Percentiles rank a stretch among this genome's conserved stretches.
These are phyloP conservation scores for Sphaerulina musiva DNA, from an alignment of 2,329 filamentous ascomycete genomes.

Conservation along the genomic window DNA sequence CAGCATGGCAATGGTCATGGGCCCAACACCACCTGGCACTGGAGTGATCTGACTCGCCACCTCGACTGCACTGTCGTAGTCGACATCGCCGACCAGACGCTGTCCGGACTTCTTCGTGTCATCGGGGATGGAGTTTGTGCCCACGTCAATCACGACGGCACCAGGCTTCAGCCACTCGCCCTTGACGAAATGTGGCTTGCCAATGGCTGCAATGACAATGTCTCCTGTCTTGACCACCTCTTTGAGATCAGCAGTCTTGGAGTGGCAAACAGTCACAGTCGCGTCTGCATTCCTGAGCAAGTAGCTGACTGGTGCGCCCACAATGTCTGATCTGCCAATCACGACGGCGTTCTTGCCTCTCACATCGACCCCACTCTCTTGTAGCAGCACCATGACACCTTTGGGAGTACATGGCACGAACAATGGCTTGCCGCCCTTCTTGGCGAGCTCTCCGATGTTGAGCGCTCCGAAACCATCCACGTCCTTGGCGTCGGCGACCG, in stretches of 20 bases:
- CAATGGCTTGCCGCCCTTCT: conserved; percentile 80
- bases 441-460: conserved; percentile 95
- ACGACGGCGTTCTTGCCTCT: conserved; percentile 91
- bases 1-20: conserved; percentile 98
- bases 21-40: conserved; percentile 91
- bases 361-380: conserved; percentile 75
- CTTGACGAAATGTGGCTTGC: conserved; percentile 78
- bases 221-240: conserved; percentile 76
- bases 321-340: conserved; percentile 90
- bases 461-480: conserved; percentile 91
- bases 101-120: conserved; percentile 84
- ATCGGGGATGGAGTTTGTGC: conserved; percentile 92
- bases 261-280: conserved; percentile 94
- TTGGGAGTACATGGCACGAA: conserved; percentile 96
- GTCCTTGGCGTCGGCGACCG: conserved; percentile 89
- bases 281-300: conserved; percentile 91
- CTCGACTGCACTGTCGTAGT: conserved; percentile 75
- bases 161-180: conserved; percentile 94
- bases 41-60: conserved; percentile 92
- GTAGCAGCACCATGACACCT: conserved; percentile 87
- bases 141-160: conserved; percentile 93
- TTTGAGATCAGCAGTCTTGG: conserved; percentile 68
- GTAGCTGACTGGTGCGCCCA: conserved; percentile 94
- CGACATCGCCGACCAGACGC: conserved; percentile 88
- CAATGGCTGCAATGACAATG: conserved; percentile 86